These are phyloP conservation scores for Rhizopogon sp. DNA, from an alignment of 768 basidiomycete genomes.

Conservation along the genomic window DNA sequence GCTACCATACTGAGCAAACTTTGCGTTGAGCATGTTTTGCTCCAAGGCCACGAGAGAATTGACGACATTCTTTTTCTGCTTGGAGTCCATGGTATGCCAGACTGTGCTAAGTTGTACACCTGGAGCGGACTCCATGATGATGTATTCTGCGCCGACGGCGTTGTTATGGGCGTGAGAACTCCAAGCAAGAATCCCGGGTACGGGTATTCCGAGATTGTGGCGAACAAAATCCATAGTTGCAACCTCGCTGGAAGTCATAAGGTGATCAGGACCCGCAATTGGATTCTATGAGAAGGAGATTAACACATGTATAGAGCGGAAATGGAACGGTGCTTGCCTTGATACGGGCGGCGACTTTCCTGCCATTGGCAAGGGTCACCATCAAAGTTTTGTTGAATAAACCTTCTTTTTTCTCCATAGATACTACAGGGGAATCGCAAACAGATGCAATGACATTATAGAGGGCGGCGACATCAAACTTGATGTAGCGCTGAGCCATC, in stretches of 20 bases:
- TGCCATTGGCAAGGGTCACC: conserved; percentile 7
- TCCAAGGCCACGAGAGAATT: conserved; percentile 18
- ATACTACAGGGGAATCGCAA: conserved; percentile 10
- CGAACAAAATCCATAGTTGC: conserved; percentile 29
- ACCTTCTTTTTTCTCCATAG: conserved; percentile 13
- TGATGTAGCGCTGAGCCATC: conserved; percentile 9
- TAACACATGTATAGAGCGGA: background rate
- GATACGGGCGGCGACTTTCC: conserved; percentile 7
- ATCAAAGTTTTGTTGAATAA: conserved; percentile 11
- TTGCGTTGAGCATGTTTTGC: conserved; percentile 11
- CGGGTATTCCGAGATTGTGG: conserved; percentile 20
- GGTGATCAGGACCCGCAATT: conserved; percentile 22
- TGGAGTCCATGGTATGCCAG: conserved; percentile 15
- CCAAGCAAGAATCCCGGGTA: conserved; percentile 27
- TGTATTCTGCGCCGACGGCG: conserved; percentile 25
- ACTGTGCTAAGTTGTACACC: conserved; percentile 18
- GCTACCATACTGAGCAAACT: conserved; percentile 26
- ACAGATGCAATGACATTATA: conserved; percentile 9
- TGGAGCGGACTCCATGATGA: conserved; percentile 27
- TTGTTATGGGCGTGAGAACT: conserved; percentile 15
- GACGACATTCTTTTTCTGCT: conserved; percentile 13
- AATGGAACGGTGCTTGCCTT: conserved; percentile 2
- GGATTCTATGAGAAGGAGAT: conserved; percentile 8
- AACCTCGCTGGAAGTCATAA: conserved; percentile 30
- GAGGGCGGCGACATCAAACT: conserved; percentile 14